These are phyloP conservation scores for Syzygium aromaticum DNA, from an alignment of 345 rosid genomes.

Conservation along the genomic window DNA sequence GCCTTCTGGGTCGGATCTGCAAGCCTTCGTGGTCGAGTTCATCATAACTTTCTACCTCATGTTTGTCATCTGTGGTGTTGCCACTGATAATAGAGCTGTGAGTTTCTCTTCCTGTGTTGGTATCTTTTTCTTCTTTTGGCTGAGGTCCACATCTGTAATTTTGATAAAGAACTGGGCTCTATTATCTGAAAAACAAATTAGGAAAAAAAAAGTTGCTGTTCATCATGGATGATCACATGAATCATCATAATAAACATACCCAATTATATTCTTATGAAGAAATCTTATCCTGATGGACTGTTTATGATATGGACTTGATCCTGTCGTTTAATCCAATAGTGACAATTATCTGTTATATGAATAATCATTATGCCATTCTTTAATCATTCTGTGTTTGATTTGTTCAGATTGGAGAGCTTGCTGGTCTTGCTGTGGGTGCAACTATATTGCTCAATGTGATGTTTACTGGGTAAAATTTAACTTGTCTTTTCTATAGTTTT, in stretches of 20 bases:
- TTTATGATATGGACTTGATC: neutral
- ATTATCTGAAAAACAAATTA: neutral
- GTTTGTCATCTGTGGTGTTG: conserved; percentile 83
- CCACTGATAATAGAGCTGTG: conserved; percentile 92
- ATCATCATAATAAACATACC: neutral
- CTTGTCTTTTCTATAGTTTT: neutral
- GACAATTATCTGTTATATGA: neutral
- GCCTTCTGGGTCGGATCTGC: conserved; percentile 61
- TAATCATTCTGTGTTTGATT: neutral
- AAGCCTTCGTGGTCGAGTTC: conserved; percentile 79
- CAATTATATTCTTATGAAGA: neutral
- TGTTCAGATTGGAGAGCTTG: conserved; percentile 85
- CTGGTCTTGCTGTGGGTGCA: conserved; percentile 86
- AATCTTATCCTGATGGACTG: neutral
- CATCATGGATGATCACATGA: neutral
- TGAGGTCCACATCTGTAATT: neutral
- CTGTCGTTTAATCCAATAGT: neutral
- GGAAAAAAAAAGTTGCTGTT: neutral
- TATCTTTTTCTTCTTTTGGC: neutral
- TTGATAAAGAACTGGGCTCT: neutral
- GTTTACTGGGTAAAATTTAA: conserved; percentile 61
- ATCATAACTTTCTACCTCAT: conserved; percentile 91
- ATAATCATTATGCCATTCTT: neutral
- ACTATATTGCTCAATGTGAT: conserved; percentile 80
- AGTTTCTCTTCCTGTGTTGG: conserved; percentile 7